Conservation (phyloP, 805 yeast genomes). For the Zygosaccharomyces lentus region DNA sequence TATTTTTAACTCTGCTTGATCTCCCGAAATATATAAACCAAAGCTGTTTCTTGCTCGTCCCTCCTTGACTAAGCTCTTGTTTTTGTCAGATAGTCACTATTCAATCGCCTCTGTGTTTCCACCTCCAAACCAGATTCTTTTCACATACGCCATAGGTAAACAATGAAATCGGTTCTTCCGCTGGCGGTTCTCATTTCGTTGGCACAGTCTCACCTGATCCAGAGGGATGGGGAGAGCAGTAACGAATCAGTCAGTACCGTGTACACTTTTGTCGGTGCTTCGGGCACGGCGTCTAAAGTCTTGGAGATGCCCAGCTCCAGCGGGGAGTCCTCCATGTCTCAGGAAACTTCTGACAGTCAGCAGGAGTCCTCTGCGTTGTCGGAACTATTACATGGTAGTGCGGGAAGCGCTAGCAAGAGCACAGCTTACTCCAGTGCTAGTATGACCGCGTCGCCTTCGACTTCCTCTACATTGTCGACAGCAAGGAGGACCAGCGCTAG, state of each 20-base stretch:
- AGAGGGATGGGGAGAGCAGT: not conserved
- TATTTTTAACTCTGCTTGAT: not conserved
- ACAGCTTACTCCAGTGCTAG: not conserved
- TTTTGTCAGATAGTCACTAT: not conserved
- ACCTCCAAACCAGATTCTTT: not conserved
- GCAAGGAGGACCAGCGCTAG: not conserved
- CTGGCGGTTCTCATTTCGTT: conserved; percentile 2
- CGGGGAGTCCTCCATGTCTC: not conserved
- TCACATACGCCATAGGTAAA: not conserved
- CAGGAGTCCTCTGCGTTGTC: conserved; percentile 14
- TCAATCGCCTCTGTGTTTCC: not conserved
- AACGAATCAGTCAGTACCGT: conserved; percentile 7
- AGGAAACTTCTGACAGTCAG: conserved; percentile 8
- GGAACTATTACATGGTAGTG: conserved; percentile 12
- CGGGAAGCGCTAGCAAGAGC: not conserved
- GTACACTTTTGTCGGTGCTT: conserved; percentile 13
- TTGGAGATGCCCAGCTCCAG: conserved; percentile 13
- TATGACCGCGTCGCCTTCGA: conserved; percentile 1
- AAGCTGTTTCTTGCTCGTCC: not conserved
- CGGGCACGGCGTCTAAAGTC: conserved; percentile 10
- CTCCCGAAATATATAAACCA: not conserved
- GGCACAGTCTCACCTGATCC: not conserved
- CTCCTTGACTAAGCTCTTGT: too few relatives aligned
- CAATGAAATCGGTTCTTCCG: conserved; percentile 2
- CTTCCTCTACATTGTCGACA: not conserved